A percentile compares a stretch with the other conserved stretches of the same genome.
Evolutionary conservation across 2,329 filamentous ascomycete genomes (phyloP).

Genomic region (Aspergillus nomiae): DNA sequence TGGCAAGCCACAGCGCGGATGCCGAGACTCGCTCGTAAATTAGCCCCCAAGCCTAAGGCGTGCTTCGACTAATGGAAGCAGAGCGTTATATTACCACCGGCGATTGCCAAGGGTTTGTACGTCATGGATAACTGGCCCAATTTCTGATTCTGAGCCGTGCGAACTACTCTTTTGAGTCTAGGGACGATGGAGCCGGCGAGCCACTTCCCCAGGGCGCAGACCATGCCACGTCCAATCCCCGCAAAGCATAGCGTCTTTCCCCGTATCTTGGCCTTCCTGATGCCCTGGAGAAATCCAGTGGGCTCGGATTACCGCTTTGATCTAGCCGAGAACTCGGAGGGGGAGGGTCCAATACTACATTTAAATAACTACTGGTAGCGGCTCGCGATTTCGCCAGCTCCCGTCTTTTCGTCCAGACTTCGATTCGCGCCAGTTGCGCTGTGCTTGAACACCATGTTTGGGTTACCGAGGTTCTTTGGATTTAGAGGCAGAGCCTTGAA

Average conservation of each 20-base stretch:
- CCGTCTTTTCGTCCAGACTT: slow-evolving; percentile 4
- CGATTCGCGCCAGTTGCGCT: slow-evolving; percentile 14
- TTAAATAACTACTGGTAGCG: slow-evolving; percentile 12
- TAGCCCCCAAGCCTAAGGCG: neutral
- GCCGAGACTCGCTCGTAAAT: neutral
- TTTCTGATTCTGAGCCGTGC: neutral
- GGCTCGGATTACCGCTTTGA: slow-evolving; percentile 29
- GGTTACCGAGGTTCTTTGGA: slow-evolving; percentile 30
- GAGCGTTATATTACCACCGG: neutral
- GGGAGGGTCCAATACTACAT: slow-evolving; percentile 24
- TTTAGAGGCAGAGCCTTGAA: slow-evolving; percentile 30
- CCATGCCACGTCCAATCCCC: slow-evolving; percentile 18
- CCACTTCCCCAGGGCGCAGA: slow-evolving; percentile 17
- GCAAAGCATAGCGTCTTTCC: slow-evolving; percentile 19
- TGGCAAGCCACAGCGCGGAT: neutral
- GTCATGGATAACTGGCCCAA: slow-evolving; percentile 3
- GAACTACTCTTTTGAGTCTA: slow-evolving; percentile 8
- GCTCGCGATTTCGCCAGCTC: slow-evolving; percentile 5
- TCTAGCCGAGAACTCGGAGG: slow-evolving; percentile 19
- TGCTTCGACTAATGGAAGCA: neutral
- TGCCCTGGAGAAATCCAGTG: slow-evolving; percentile 11
- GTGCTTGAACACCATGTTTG: slow-evolving; percentile 27
- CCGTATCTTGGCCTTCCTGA: slow-evolving; percentile 28
- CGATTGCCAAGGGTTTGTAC: slow-evolving; percentile 12
- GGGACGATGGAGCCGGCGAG: slow-evolving; percentile 6